phyloP scores from a whole-genome alignment of 495 filamentous ascomycete species.

The Trichoderma asperelloides region DNA sequence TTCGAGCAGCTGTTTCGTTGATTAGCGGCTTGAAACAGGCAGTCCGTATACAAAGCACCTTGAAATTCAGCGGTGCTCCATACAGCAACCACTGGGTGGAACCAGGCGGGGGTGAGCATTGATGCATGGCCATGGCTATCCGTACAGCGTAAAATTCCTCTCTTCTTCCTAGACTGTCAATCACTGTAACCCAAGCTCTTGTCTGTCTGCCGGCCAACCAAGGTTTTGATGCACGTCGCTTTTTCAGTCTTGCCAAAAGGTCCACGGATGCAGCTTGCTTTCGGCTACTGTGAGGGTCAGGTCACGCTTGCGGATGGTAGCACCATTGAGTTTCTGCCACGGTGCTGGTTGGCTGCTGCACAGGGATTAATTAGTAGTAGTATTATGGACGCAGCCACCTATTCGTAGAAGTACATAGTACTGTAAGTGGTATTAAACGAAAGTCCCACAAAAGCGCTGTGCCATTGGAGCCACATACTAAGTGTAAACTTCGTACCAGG shows the following conservation, averaged over 20 bases:
- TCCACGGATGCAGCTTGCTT: background rate
- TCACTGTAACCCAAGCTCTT: background rate
- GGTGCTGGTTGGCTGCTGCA: background rate
- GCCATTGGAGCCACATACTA: background rate
- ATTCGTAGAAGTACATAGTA: no score
- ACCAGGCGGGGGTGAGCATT: background rate
- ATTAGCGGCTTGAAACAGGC: background rate
- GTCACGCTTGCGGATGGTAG: background rate
- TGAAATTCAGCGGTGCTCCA: background rate
- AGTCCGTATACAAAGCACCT: background rate
- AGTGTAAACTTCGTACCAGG: background rate
- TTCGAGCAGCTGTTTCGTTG: background rate
- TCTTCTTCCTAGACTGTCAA: background rate
- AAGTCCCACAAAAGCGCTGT: background rate
- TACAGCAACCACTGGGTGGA: background rate
- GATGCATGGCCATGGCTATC: background rate
- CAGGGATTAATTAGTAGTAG: background rate
- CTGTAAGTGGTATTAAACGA: background rate
- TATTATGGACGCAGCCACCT: background rate
- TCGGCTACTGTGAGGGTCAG: background rate
- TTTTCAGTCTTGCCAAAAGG: background rate
- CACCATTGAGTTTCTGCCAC: background rate
- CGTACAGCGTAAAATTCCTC: background rate
- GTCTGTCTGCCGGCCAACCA: background rate
- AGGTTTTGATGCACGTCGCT: background rate